Percentiles rank a stretch among this genome's conserved stretches.
phyloP scores from a whole-genome alignment of 148 eudicot species.

The Persicaria maculosa region DNA sequence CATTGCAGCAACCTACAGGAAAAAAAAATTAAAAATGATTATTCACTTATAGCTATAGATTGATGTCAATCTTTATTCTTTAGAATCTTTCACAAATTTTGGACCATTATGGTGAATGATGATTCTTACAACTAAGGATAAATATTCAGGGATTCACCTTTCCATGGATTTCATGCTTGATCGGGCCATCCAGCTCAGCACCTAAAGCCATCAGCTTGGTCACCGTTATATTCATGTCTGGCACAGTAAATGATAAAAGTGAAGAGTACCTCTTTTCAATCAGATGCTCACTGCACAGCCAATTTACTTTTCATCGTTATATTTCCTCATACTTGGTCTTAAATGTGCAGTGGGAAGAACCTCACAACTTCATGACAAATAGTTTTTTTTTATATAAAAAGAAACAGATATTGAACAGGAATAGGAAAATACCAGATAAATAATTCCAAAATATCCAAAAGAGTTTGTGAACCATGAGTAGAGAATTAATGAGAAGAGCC shows the following conservation, averaged over 20 bases:
- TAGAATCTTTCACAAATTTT: neutral
- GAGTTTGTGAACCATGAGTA: too few relatives aligned
- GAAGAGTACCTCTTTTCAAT: slow-evolving; percentile 62
- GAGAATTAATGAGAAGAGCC: neutral
- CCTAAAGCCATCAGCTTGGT: slow-evolving; percentile 71
- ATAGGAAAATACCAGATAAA: neutral
- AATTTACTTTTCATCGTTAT: neutral
- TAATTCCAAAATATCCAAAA: too few relatives aligned
- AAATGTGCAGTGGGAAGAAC: neutral
- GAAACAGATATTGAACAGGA: neutral
- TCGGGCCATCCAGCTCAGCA: slow-evolving; percentile 79
- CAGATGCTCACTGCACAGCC: slow-evolving; percentile 36
- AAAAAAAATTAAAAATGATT: neutral
- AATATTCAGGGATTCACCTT: slow-evolving; percentile 36
- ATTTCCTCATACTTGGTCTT: neutral
- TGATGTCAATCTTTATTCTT: neutral
- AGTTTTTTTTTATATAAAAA: neutral
- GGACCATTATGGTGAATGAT: neutral
- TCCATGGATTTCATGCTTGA: slow-evolving; percentile 80
- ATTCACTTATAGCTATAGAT: neutral
- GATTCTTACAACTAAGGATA: neutral
- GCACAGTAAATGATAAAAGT: slow-evolving; percentile 71
- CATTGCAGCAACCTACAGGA: slow-evolving; percentile 56
- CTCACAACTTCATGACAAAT: neutral
- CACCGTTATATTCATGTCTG: slow-evolving; percentile 60